Conservation (phyloP, 176 grass and related monocot species). For the Tuctoria greenei region DNA sequence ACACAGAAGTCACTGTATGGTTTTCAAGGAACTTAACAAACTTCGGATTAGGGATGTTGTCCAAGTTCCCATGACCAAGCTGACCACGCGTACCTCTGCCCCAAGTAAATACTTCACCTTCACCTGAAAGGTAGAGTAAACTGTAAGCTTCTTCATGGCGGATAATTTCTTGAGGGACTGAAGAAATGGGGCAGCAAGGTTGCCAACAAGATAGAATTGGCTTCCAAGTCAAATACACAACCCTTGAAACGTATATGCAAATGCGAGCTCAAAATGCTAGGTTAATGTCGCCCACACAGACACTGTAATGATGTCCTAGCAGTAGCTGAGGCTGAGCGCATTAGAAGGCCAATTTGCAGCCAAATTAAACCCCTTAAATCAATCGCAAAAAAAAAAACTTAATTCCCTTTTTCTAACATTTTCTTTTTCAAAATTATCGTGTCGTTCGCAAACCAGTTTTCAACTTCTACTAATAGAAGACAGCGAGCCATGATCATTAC, state of each 20-base stretch:
- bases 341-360: constrained; percentile 1
- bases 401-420: not conserved
- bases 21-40: constrained; percentile 65
- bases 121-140: constrained; percentile 53
- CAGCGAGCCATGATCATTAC: not conserved
- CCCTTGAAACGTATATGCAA: not conserved
- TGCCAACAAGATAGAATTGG: not conserved
- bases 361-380: not conserved
- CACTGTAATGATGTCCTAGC: not conserved
- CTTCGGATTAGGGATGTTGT: constrained; percentile 55
- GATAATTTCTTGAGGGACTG: not conserved
- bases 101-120: constrained; percentile 80
- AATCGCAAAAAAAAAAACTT: too few species aligned
- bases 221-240: not conserved
- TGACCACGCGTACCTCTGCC: constrained; percentile 80
- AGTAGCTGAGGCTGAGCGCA: not conserved
- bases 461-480: not conserved
- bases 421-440: not conserved
- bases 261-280: not conserved
- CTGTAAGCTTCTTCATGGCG: not conserved
- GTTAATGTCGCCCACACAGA: not conserved
- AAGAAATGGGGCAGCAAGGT: constrained; percentile 15
- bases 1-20: constrained; percentile 55
- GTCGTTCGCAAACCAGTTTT: not conserved
- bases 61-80: constrained; percentile 68